phyloP scores from a whole-genome alignment of 495 filamentous ascomycete species.

The Eremomyces bilateralis region DNA sequence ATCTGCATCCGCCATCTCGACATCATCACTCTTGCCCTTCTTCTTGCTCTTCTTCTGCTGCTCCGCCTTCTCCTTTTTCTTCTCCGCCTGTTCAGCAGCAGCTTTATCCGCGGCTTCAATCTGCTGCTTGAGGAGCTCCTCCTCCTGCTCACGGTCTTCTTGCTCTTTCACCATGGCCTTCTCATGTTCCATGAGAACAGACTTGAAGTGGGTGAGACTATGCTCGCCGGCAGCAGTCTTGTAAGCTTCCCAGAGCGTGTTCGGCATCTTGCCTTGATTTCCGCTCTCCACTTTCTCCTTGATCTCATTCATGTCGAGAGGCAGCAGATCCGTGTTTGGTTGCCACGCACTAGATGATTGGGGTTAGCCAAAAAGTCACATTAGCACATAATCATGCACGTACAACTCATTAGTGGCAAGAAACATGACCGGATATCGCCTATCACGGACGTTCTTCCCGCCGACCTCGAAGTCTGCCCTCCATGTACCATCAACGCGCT shows the following conservation, averaged over 20 bases:
- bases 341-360: conserved; percentile 91
- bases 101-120: conserved; percentile 28
- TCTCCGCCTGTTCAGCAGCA: conserved; percentile 8
- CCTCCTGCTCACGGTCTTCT: conserved; percentile 37
- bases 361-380: too few species aligned
- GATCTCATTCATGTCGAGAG: conserved; percentile 47
- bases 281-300: conserved; percentile 33
- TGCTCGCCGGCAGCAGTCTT: conserved; percentile 48
- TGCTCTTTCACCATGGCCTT: conserved; percentile 32
- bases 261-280: conserved; percentile 32
- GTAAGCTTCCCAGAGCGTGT: conserved; percentile 51
- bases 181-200: conserved; percentile 38
- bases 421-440: conserved; percentile 87
- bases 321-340: conserved; percentile 51
- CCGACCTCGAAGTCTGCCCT: conserved; percentile 64
- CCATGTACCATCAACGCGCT: conserved; percentile 58
- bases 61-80: conserved; percentile 37
- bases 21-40: conserved; percentile 39
- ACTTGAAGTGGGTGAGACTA: conserved; percentile 55
- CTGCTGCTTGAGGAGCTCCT: conserved; percentile 34
- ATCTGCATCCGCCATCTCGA: conserved; percentile 11
- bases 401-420: conserved; percentile 88
- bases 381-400: conserved; percentile 22
- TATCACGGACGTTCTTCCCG: conserved; percentile 58
- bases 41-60: conserved; percentile 46